Conservation (phyloP, 164 flowering plant genomes). For the Hamamelis virginiana region DNA sequence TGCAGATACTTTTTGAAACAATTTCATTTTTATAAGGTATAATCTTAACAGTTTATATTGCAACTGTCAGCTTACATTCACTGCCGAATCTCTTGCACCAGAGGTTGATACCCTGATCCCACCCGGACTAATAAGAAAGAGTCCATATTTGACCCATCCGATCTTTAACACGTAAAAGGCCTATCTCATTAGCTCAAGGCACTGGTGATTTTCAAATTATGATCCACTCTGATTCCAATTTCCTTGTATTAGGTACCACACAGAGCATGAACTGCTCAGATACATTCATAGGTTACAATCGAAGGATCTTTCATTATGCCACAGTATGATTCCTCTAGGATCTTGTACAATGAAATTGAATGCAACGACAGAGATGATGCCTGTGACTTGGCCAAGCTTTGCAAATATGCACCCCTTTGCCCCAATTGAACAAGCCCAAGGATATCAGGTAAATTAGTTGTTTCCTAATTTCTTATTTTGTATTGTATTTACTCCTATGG, state of each 20-base stretch:
- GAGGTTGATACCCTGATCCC: slow-evolving; percentile 76
- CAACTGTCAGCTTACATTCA: slow-evolving; percentile 67
- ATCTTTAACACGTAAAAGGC: slow-evolving; percentile 77
- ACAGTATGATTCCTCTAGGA: slow-evolving; percentile 99
- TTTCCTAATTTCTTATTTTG: background rate
- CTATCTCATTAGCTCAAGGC: background rate
- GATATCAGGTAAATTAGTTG: slow-evolving; percentile 73
- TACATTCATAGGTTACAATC: slow-evolving; percentile 76
- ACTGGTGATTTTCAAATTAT: background rate
- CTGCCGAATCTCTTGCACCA: slow-evolving; percentile 86
- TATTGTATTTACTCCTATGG: background rate
- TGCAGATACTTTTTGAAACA: background rate
- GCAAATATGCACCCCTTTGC: slow-evolving; percentile 91
- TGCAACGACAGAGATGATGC: slow-evolving; percentile 99
- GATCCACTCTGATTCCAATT: slow-evolving; percentile 15
- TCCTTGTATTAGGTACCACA: slow-evolving; percentile 63
- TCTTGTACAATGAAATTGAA: slow-evolving; percentile 99
- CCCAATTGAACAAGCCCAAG: slow-evolving; percentile 79
- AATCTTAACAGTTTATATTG: background rate
- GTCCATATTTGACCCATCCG: slow-evolving; percentile 78
- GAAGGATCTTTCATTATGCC: slow-evolving; percentile 94
- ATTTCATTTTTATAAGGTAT: background rate
- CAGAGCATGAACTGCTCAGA: slow-evolving; percentile 94
- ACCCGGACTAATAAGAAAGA: slow-evolving; percentile 64
- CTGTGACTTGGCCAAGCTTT: slow-evolving; percentile 92